Base-by-base conservation (phyloP, 441 rosid genomes). In the Gossypium trilobum region DNA sequence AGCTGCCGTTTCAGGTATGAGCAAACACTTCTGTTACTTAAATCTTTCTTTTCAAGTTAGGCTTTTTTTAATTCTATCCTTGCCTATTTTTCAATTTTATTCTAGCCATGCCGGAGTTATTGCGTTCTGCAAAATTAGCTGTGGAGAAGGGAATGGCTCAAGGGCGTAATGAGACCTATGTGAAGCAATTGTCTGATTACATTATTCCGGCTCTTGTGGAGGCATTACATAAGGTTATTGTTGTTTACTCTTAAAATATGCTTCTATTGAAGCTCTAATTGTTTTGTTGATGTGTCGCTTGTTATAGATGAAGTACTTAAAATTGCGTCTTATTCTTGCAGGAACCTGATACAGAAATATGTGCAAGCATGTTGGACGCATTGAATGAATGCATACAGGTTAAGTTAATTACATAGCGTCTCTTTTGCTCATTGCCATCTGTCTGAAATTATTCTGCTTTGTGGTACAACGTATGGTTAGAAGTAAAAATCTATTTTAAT, bases 281-380 rank as follows among this genome's bases (percentile, higher is more conserved):
- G 60, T 9, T 44, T 71, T 6, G 33, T 42, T 61, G 64, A 44
- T 46, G 10, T 19, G 6, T 70, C 25, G 42, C 39, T 9, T 31
- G 11, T 67, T 36, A 46, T 63, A 1, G 61, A 51, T 72, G 60
- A 22, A 73, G 23, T 70, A 44, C 48, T 33, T 29, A 56, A 48
- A 2, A 64, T 51, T 73, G 20, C 23, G n/a, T 29, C 60, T 62
- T 78, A 73, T 80, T 64, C 56, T 70, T 85, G 82, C 91, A 95
- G 99, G 99, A 95, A 83, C 99, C 98, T 64, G 99, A 95, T 79
- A 95, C 93, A 0, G 99, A 95, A 87, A 91, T 95, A 70, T 85
- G 92, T 77, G 97, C 96, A 72, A 95, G 79, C 78, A 95, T 95
- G 98, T 77, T 95, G 88, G 98, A 91, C 74, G 92, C 99, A 25